These are phyloP conservation scores for Phoma sp. DNA, from an alignment of 2,329 filamentous ascomycete species.

Conservation along the genomic window DNA sequence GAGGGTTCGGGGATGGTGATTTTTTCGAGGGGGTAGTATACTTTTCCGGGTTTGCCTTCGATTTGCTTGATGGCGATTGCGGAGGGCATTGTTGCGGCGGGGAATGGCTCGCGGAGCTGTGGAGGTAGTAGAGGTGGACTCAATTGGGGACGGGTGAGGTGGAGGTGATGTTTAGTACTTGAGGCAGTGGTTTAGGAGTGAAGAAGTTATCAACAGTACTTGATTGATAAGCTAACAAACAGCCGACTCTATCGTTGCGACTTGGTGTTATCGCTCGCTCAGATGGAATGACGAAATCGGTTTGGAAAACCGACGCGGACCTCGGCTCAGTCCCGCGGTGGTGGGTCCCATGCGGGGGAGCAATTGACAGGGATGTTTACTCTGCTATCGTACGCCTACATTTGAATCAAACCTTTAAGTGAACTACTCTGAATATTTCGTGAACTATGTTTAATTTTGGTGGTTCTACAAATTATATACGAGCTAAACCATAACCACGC, in stretches of 20 bases:
- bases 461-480: background rate
- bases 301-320: conserved; percentile 8
- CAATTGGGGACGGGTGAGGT: no score
- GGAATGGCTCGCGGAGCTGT: background rate
- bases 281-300: conserved; percentile 6
- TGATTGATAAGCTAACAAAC: background rate
- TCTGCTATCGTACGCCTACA: background rate
- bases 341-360: conserved; percentile 13
- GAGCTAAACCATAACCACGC: no score
- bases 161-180: no score
- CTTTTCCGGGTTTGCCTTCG: conserved; percentile 84
- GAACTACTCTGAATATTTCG: no score
- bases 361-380: background rate
- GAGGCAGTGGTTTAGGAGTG: background rate
- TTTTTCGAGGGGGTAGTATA: conserved; percentile 74
- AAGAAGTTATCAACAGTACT: background rate
- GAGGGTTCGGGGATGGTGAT: conserved; percentile 38
- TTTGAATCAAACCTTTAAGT: no score
- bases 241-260: background rate
- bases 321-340: conserved; percentile 5
- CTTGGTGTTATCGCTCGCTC: conserved; percentile 4
- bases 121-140: no score
- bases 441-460: no score
- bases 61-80: conserved; percentile 71
- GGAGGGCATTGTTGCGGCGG: conserved; percentile 52